Conservation (phyloP, 768 basidiomycete genomes). For the Psilocybe cyanescens region DNA sequence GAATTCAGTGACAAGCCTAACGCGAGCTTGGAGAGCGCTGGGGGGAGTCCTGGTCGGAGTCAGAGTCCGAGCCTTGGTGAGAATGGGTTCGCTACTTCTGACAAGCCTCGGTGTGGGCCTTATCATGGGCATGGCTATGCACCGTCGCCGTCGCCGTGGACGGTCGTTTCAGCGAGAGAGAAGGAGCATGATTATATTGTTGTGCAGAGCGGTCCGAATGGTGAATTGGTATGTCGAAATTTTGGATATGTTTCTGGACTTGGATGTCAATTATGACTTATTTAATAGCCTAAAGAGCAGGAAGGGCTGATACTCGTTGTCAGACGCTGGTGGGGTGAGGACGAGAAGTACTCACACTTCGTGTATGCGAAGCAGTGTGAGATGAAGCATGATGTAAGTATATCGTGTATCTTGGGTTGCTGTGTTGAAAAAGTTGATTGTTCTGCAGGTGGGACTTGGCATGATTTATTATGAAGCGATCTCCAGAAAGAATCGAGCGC, state of each 20-base stretch:
- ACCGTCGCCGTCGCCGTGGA: too few relatives aligned
- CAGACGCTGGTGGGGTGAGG: background rate
- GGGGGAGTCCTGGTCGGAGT: too few relatives aligned
- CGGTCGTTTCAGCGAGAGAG: background rate
- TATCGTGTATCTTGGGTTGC: too few relatives aligned
- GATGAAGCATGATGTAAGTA: background rate
- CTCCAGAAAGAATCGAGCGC: too few relatives aligned
- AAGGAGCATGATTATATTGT: too few relatives aligned
- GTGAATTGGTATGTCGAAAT: background rate
- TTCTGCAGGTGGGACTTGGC: background rate
- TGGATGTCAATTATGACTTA: background rate
- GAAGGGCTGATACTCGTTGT: background rate
- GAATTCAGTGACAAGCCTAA: background rate
- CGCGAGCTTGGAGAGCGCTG: too few relatives aligned
- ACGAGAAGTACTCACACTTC: background rate
- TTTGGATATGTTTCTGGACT: background rate
- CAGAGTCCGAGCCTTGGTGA: too few relatives aligned
- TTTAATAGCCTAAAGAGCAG: background rate
- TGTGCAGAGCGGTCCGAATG: background rate
- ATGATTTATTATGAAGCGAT: background rate
- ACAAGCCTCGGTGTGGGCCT: too few relatives aligned
- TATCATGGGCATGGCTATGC: too few relatives aligned
- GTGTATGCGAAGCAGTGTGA: background rate
- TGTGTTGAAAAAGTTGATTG: background rate
- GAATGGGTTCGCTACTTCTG: too few relatives aligned